Evolutionary conservation across 371 early-diverging fungal species (phyloP).

Genomic region (Mucor saturninus): DNA sequence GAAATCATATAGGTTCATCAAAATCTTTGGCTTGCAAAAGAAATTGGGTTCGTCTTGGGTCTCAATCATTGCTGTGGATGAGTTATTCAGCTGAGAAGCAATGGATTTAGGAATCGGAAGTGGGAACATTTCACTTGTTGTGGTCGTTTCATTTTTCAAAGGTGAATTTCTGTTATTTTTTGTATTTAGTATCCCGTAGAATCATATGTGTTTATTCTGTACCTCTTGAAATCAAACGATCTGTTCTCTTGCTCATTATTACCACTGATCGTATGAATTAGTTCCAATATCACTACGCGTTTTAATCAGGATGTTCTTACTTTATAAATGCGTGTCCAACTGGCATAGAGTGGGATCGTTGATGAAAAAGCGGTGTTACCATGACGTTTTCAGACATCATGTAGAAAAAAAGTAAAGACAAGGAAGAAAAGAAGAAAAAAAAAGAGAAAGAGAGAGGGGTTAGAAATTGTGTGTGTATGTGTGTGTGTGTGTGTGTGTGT

Average conservation of each 20-base stretch:
- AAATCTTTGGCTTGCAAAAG: slow-evolving; percentile 12
- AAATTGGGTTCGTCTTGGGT: slow-evolving; percentile 7
- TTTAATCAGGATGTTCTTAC: slow-evolving; percentile 9
- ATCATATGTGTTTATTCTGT: neutral
- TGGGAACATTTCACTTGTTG: slow-evolving; percentile 20
- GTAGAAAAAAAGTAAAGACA: slow-evolving; percentile 11
- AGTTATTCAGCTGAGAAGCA: slow-evolving; percentile 14
- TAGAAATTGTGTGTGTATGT: no score
- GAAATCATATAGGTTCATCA: slow-evolving; percentile 5
- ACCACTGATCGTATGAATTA: neutral
- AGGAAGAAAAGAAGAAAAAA: slow-evolving; percentile 3
- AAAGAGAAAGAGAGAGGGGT: no score
- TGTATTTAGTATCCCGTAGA: neutral
- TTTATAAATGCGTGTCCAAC: slow-evolving; percentile 28
- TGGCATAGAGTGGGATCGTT: slow-evolving; percentile 32
- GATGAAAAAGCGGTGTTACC: slow-evolving; percentile 27
- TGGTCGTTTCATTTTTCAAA: slow-evolving; percentile 6
- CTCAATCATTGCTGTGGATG: neutral
- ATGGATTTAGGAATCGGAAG: slow-evolving; percentile 18
- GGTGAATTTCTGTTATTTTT: slow-evolving; percentile 1
- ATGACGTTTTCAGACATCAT: slow-evolving; percentile 34
- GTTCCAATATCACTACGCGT: neutral
- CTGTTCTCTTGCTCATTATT: neutral
- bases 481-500: neutral
- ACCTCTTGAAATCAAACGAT: slow-evolving; percentile 21